Percentiles rank a stretch among this genome's conserved stretches.
Evolutionary conservation across 768 basidiomycete genomes (phyloP).

Genomic region (Ramaria rubella): DNA sequence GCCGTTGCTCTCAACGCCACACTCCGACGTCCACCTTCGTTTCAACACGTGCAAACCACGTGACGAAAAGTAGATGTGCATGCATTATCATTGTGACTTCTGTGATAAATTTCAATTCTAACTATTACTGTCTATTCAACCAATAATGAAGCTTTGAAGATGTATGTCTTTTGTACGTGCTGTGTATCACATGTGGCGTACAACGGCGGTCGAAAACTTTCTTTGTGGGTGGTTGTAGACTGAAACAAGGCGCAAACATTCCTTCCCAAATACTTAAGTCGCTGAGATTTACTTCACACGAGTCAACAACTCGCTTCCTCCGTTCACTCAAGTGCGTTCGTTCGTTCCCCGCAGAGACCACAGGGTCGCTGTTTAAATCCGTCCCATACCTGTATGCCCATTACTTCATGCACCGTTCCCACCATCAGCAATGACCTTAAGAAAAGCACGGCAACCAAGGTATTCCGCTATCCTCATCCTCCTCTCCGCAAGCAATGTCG

Average conservation of each 20-base stretch:
- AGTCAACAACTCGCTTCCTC: conserved; percentile 8
- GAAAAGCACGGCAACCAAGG: neutral
- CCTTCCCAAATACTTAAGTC: conserved; percentile 9
- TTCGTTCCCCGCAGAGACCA: conserved; percentile 9
- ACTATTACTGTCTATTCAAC: too few species aligned
- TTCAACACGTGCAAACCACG: too few species aligned
- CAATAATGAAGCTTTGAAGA: neutral
- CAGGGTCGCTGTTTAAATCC: conserved; percentile 6
- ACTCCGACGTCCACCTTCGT: too few species aligned
- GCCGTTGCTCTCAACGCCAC: too few species aligned
- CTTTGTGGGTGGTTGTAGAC: conserved; percentile 4
- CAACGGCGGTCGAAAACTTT: neutral
- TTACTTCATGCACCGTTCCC: neutral
- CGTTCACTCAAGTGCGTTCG: conserved; percentile 9
- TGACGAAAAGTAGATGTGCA: too few species aligned
- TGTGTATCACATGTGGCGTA: neutral
- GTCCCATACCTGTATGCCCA: neutral
- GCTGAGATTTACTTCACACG: conserved; percentile 1
- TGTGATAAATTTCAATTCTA: too few species aligned
- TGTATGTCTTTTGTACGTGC: neutral
- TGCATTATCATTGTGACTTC: too few species aligned
- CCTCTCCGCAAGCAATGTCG: conserved; percentile 1
- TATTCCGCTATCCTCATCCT: neutral
- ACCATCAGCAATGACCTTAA: conserved; percentile 3
- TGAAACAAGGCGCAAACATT: conserved; percentile 2